Conservation (phyloP, 192 early-diverging fungal genomes). For the Fimicolochytrium jonesii region DNA sequence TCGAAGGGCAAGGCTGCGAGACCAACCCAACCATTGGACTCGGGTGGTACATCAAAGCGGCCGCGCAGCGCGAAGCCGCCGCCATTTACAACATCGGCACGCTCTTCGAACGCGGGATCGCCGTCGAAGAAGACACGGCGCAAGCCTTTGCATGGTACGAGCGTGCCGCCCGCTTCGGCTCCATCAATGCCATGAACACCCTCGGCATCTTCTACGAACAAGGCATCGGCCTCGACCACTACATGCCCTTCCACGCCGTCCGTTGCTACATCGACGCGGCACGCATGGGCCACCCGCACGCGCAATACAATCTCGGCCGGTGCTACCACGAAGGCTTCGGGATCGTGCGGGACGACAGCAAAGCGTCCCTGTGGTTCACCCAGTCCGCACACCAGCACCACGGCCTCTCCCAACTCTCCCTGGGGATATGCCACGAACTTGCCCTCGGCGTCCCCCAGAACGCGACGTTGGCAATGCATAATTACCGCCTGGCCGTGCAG, state of each 20-base stretch:
- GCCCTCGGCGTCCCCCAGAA: conserved; percentile 62
- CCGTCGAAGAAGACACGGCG: conserved; percentile 33
- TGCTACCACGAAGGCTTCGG: conserved; percentile 56
- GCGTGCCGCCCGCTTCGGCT: conserved; percentile 39
- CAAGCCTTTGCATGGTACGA: conserved; percentile 46
- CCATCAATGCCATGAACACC: conserved; percentile 46
- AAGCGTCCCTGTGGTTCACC: conserved; percentile 43
- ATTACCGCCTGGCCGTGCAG: conserved; percentile 35
- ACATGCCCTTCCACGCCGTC: conserved; percentile 30
- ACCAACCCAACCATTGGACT: conserved; percentile 57
- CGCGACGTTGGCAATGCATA: conserved; percentile 43
- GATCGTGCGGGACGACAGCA: conserved; percentile 28
- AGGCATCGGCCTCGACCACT: conserved; percentile 31
- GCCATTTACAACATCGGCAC: conserved; percentile 58
- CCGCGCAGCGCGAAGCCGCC: conserved; percentile 43
- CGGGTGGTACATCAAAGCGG: conserved; percentile 51
- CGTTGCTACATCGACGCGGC: conserved; percentile 42
- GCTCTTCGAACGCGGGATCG: conserved; percentile 49
- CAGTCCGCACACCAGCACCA: conserved; percentile 44
- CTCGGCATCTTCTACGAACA: conserved; percentile 52
- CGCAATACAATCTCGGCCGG: conserved; percentile 49
- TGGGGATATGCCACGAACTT: conserved; percentile 74
- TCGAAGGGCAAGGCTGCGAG: conserved; percentile 67
- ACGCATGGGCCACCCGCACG: conserved; percentile 45
- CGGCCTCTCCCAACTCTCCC: conserved; percentile 42